Conservation (phyloP, 2,329 filamentous ascomycete genomes). For the Alternaria alternata region DNA sequence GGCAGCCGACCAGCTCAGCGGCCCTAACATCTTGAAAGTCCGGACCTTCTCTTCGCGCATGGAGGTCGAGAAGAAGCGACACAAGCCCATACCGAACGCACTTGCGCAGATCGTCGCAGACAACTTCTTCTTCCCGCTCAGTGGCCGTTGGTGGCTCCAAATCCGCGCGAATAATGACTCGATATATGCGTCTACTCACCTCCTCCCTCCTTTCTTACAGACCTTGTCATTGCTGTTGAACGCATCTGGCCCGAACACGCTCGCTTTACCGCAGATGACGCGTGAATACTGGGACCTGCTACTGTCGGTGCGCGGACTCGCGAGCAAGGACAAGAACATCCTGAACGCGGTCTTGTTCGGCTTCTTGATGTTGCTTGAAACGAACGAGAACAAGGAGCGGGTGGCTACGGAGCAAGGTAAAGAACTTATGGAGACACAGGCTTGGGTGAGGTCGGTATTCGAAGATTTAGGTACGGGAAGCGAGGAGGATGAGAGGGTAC, state of each 20-base stretch:
- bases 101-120: slow-evolving; percentile 78
- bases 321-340: slow-evolving; percentile 66
- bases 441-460: slow-evolving; percentile 85
- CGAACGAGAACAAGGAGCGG: slow-evolving; percentile 76
- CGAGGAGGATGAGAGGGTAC: slow-evolving; percentile 79
- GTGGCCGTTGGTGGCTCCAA: slow-evolving; percentile 77
- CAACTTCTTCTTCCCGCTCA: slow-evolving; percentile 86
- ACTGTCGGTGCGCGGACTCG: slow-evolving; percentile 68
- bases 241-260: slow-evolving; percentile 80
- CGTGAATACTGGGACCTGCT: slow-evolving; percentile 85
- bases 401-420: slow-evolving; percentile 78
- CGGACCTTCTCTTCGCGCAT: slow-evolving; percentile 86
- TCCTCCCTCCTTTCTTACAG: slow-evolving; percentile 83
- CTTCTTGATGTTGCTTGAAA: slow-evolving; percentile 80
- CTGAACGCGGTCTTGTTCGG: slow-evolving; percentile 79
- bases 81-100: slow-evolving; percentile 73
- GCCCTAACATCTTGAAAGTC: slow-evolving; percentile 86
- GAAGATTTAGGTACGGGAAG: slow-evolving; percentile 55
- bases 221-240: slow-evolving; percentile 85
- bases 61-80: slow-evolving; percentile 67
- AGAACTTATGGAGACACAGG: slow-evolving; percentile 83
- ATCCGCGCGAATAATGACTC: slow-evolving; percentile 61
- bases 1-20: slow-evolving; percentile 80
- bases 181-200: slow-evolving; percentile 75
- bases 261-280: slow-evolving; percentile 80